Conservation (phyloP, 2,329 filamentous ascomycete genomes). For the Simplicillium aogashimaense region DNA sequence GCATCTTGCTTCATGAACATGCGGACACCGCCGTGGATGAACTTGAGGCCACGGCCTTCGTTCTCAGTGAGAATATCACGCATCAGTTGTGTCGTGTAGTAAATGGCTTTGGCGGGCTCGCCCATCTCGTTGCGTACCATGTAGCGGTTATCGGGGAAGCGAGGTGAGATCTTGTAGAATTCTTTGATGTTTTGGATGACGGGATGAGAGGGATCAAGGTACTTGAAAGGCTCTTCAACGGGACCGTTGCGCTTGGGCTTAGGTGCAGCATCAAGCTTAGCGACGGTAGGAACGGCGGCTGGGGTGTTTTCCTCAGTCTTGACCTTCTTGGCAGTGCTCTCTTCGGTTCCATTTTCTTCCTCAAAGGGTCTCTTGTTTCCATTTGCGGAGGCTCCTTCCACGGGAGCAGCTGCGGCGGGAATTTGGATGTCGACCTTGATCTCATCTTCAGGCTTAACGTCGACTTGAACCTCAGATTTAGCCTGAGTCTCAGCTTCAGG, state of each 20-base stretch:
- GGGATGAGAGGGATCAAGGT: slow-evolving; percentile 61
- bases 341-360: slow-evolving; percentile 22
- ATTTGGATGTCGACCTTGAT: slow-evolving; percentile 16
- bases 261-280: slow-evolving; percentile 16
- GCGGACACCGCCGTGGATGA: slow-evolving; percentile 93
- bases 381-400: slow-evolving; percentile 19
- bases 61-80: slow-evolving; percentile 80
- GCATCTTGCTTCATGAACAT: slow-evolving; percentile 99
- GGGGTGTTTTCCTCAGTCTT: slow-evolving; percentile 26
- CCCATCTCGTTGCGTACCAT: slow-evolving; percentile 92
- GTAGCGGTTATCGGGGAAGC: slow-evolving; percentile 85
- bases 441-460: slow-evolving; percentile 13
- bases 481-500: slow-evolving; percentile 16
- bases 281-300: slow-evolving; percentile 10
- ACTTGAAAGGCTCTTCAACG: slow-evolving; percentile 91
- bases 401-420: slow-evolving; percentile 16
- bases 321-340: slow-evolving; percentile 35
- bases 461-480: slow-evolving; percentile 14
- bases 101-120: slow-evolving; percentile 85
- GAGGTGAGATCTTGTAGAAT: slow-evolving; percentile 76
- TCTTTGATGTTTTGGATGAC: slow-evolving; percentile 68
- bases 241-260: slow-evolving; percentile 38
- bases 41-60: slow-evolving; percentile 84
- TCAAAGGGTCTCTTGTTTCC: slow-evolving; percentile 25
- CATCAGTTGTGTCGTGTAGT: slow-evolving; percentile 82